These are phyloP conservation scores for Nicotiana obtusifolia DNA, from an alignment of 257 asterid genomes.

Conservation along the genomic window DNA sequence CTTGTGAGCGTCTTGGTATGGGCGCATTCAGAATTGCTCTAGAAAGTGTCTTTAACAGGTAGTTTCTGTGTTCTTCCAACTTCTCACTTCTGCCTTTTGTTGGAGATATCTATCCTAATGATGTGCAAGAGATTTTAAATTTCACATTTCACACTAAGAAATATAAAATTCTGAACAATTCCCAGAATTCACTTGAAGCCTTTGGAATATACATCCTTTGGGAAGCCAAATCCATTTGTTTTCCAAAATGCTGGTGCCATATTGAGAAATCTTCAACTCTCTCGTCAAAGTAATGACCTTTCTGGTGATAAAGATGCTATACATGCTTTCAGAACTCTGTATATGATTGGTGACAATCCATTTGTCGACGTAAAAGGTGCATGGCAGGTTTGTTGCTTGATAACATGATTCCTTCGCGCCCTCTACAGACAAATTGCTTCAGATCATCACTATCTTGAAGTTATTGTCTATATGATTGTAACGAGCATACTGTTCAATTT, in stretches of 20 bases:
- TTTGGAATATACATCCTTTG: slow-evolving; percentile 45
- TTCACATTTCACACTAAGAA: background rate
- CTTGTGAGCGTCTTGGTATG: slow-evolving; percentile 61
- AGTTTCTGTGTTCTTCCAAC: background rate
- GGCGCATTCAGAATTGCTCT: slow-evolving; percentile 67
- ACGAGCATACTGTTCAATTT: background rate
- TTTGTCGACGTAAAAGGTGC: slow-evolving; percentile 58
- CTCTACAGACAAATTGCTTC: background rate
- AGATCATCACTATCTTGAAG: background rate
- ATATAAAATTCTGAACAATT: background rate
- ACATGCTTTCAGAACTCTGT: slow-evolving; percentile 40
- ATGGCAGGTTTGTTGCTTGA: slow-evolving; percentile 31
- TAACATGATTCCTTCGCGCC: background rate
- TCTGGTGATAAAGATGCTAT: slow-evolving; percentile 12
- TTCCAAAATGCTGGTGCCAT: slow-evolving; percentile 48
- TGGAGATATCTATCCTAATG: background rate
- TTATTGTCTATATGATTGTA: background rate
- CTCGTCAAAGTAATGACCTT: slow-evolving; percentile 9
- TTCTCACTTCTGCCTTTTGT: background rate
- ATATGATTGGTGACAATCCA: slow-evolving; percentile 69
- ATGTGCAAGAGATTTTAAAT: background rate
- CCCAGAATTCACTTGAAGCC: slow-evolving; percentile 52
- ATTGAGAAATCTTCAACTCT: slow-evolving; percentile 27
- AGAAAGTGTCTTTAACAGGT: slow-evolving; percentile 62
- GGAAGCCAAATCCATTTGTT: slow-evolving; percentile 64